Conservation (phyloP, 306 rosid genomes). For the Betula pendula region DNA sequence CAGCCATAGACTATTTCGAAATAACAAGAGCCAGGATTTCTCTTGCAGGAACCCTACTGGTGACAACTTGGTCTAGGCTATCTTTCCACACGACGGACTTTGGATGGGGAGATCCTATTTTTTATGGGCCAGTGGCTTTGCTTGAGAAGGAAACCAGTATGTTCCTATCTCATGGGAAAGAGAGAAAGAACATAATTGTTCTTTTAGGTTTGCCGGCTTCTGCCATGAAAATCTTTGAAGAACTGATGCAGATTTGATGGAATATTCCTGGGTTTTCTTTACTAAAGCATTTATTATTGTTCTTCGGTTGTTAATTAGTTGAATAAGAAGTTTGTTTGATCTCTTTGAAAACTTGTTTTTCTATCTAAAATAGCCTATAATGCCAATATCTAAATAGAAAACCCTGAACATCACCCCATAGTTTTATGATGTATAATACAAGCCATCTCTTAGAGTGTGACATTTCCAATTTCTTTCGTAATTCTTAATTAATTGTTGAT, state of each 20-base stretch:
- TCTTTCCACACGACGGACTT: slow-evolving; percentile 68
- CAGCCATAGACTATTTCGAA: slow-evolving; percentile 81
- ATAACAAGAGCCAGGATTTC: slow-evolving; percentile 71
- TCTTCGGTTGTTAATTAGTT: not conserved
- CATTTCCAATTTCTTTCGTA: too few species aligned
- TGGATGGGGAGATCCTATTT: slow-evolving; percentile 81
- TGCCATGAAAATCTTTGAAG: slow-evolving; percentile 67
- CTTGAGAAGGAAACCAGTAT: slow-evolving; percentile 67
- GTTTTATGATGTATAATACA: not conserved
- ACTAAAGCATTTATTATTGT: not conserved
- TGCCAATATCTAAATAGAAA: not conserved
- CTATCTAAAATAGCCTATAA: not conserved
- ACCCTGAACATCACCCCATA: too few species aligned
- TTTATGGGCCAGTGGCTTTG: slow-evolving; percentile 71
- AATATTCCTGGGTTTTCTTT: not conserved
- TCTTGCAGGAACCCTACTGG: slow-evolving; percentile 61
- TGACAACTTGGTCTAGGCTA: slow-evolving; percentile 76
- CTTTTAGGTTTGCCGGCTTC: slow-evolving; percentile 79
- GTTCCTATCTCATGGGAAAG: slow-evolving; percentile 59
- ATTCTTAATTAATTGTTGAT: too few species aligned
- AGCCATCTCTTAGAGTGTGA: too few species aligned
- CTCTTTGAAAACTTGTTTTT: not conserved
- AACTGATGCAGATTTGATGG: slow-evolving; percentile 37
- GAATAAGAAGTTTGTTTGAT: not conserved
- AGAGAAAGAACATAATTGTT: slow-evolving; percentile 58